Conservation (phyloP, 2,329 filamentous ascomycete species). For the Botrytis deweyae region DNA sequence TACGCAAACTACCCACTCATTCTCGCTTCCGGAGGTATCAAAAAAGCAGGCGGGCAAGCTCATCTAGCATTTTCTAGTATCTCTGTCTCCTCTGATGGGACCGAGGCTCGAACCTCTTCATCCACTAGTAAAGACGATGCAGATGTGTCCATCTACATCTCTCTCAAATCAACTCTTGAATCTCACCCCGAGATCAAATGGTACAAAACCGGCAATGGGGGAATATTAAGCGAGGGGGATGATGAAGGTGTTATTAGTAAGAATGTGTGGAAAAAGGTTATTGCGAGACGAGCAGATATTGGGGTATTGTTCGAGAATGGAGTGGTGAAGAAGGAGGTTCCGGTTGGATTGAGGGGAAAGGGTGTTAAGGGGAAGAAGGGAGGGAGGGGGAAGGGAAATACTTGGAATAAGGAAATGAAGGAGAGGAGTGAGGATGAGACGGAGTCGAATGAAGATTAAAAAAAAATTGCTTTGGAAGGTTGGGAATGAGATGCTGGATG, state of each 20-base stretch:
- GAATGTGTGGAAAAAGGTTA: constrained; percentile 45
- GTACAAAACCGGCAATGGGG: constrained; percentile 42
- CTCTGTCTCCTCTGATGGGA: constrained; percentile 37
- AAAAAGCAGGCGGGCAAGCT: constrained; percentile 44
- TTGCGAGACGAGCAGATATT: constrained; percentile 45
- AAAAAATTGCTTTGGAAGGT: too few relatives aligned
- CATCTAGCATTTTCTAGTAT: constrained; percentile 39
- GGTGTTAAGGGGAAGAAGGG: constrained; percentile 42
- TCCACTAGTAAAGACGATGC: constrained; percentile 36
- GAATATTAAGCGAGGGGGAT: constrained; percentile 41
- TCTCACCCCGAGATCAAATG: constrained; percentile 41
- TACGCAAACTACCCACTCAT: constrained; percentile 48
- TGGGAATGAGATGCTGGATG: neutral
- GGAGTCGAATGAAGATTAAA: constrained; percentile 10
- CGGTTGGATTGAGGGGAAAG: constrained; percentile 44
- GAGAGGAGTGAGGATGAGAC: constrained; percentile 35
- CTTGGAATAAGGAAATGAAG: constrained; percentile 38
- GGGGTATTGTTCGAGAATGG: constrained; percentile 47
- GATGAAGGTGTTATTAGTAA: constrained; percentile 37
- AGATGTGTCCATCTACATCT: constrained; percentile 47
- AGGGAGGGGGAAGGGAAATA: constrained; percentile 43
- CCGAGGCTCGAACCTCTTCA: constrained; percentile 32
- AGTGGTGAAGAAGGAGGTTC: constrained; percentile 46
- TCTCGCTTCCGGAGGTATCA: constrained; percentile 44
- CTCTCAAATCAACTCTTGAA: constrained; percentile 41